Base-by-base conservation (phyloP, 1,284 basidiomycete species). In the Pascua sp. region DNA sequence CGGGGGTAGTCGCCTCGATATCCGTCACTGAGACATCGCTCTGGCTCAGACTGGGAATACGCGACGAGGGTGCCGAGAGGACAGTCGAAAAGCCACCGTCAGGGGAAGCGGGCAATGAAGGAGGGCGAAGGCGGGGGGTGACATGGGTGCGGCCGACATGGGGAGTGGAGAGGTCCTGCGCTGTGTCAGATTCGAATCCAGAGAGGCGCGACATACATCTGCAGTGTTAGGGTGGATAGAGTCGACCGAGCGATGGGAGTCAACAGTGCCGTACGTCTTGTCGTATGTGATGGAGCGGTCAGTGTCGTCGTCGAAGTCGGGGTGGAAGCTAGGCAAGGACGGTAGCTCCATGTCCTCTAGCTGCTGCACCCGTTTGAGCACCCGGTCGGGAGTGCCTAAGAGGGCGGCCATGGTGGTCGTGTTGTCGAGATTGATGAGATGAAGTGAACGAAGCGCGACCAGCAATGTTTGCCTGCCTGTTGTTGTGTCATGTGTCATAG, bases 291-390 rank as follows among this genome's bases (percentile, higher is more conserved):
- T 32, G 24, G 24, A 32, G 24, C 24, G 24, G 42, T 49, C 54
- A 11, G 16, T 15, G 11, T 53, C 49, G 13, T 48, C 46, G 42
- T 74, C 70, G 36, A 71, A 53, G 56, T 73, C 69, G 45, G 68
- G 70, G 18, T 69, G 64, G 49, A 76, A 66, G 57, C 70, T 73
- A 2, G 74, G 74, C 11, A 76, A 59, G 0, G 74, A 76, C 1
- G 74, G 74, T 11, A 76, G 49, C 45, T 76, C 74, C 62, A 73
- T 66, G 37, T 75, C 72, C 52, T 76, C 73, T 7, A 68, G 64
- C 46, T 64, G 63, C 56, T 73, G 65, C 1, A 76, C 68, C 32
- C 73, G 55, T 46, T 65, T 64, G 41, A 75, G 59, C 36, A 76
- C 63, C 57, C 69, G 60, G 24, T 67, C 66, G 1, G 72, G 72